Evolutionary conservation across 2,329 filamentous ascomycete species (phyloP), one percentile per base, ranked within the genome.

Genomic region (Uncinocarpus reesii): DNA sequence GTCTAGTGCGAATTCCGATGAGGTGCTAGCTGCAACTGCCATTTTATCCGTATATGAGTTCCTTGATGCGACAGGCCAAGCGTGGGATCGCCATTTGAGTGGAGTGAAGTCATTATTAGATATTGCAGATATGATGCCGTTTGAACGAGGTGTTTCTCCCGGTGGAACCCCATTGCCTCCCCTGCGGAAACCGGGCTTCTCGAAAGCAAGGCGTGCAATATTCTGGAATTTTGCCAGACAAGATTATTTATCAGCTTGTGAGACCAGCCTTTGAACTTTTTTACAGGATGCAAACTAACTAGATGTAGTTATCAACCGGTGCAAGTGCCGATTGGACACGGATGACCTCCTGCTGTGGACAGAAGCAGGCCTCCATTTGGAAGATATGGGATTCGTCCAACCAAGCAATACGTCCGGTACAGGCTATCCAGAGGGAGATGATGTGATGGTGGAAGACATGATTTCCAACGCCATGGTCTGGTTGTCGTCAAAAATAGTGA

Each of bases 161-260:
- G 69, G 70, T 21, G 60, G 61, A 16, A 52, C 56, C 26, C 50
- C 58, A 1, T 56, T 60, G 38, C 58, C 60, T 28, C 52, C 60
- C 50, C 32, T 60, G 52, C 65, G 59, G 42, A 62, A 57, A 40
- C 53, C 59, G 2, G 64, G 64, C n/a, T 70, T 75, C 1, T 78
- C 74, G 2, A 76, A 75, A 58, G 76, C 71, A 8, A 70, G 78
- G 16, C 72, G 67, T 58, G 78, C 79, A 5, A 78, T 77, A 0
- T 83, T 83, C 58, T 83, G 79, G 79, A 81, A 81, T 54, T 79
- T 82, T 59, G 79, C 79, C 13, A 68, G 79, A 20, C 79, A 83
- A 56, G 79, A 83, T 54, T 79, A 81, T 65, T 65, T 82, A 24
- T 74, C 77, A 57, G 79, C 79, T 45, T 81, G 76, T 65, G 75